A percentile compares a stretch with the other conserved stretches of the same genome.
Conservation (phyloP, 1,284 basidiomycete genomes). For the Austropuccinia psidii region DNA sequence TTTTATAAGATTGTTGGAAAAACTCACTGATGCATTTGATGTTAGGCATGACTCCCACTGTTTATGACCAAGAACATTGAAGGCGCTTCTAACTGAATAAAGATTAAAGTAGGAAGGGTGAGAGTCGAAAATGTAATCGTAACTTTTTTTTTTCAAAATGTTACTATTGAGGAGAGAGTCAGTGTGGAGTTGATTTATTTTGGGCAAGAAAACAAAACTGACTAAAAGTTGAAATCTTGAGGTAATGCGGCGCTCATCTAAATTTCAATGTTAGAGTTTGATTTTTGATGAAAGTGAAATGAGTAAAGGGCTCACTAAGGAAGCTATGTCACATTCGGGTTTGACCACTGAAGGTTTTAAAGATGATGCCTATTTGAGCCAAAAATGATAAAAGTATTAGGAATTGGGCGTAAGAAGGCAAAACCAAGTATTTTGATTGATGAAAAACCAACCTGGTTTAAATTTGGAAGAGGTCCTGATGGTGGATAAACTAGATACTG, state of each 20-base stretch:
- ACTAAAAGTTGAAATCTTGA: background rate
- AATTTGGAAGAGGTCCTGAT: background rate
- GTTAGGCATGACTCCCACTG: background rate
- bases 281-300: background rate
- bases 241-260: slow-evolving; percentile 6
- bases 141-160: background rate
- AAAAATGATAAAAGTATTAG: background rate
- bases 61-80: background rate
- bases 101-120: background rate
- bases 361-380: background rate
- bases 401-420: background rate
- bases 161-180: background rate
- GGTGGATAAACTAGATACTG: slow-evolving; percentile 11
- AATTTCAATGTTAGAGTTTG: too few species aligned
- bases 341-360: background rate
- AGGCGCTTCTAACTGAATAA: background rate
- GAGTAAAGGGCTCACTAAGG: background rate
- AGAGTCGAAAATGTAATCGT: background rate
- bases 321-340: slow-evolving; percentile 9
- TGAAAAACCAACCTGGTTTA: background rate
- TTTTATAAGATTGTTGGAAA: background rate
- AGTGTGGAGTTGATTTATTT: background rate
- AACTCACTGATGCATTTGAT: background rate
- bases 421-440: background rate
- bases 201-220: background rate